Conservation (phyloP, 768 basidiomycete species). For the Boletus insuetus region DNA sequence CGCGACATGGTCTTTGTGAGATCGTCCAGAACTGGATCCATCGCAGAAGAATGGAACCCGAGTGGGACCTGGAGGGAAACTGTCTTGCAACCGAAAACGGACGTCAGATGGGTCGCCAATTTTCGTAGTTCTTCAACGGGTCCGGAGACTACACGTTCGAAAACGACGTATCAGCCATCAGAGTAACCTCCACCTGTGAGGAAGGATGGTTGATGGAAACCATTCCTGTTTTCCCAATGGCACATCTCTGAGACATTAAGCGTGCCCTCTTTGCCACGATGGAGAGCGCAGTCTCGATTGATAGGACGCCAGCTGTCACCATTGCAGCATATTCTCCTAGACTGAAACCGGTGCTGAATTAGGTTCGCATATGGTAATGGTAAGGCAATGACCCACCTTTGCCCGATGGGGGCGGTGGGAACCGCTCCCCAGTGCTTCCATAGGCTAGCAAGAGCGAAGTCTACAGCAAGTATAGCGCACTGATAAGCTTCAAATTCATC, state of each 20-base stretch:
- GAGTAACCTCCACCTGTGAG: slow-evolving; percentile 32
- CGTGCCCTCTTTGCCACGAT: slow-evolving; percentile 57
- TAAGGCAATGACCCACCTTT: slow-evolving; percentile 50
- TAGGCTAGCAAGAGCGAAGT: slow-evolving; percentile 58
- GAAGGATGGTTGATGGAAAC: slow-evolving; percentile 47
- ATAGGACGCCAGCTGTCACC: slow-evolving; percentile 57
- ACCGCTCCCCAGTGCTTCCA: slow-evolving; percentile 70
- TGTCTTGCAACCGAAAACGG: slow-evolving; percentile 35
- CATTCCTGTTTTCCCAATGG: slow-evolving; percentile 52
- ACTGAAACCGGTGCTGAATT: slow-evolving; percentile 35
- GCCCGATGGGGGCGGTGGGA: slow-evolving; percentile 64
- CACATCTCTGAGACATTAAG: slow-evolving; percentile 51
- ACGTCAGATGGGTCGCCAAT: slow-evolving; percentile 43
- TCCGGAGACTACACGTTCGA: slow-evolving; percentile 55
- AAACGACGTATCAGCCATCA: slow-evolving; percentile 35
- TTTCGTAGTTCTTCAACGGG: slow-evolving; percentile 40
- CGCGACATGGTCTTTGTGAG: slow-evolving; percentile 40
- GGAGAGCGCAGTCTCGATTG: slow-evolving; percentile 54
- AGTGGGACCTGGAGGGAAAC: slow-evolving; percentile 42
- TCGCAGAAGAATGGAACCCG: slow-evolving; percentile 65
- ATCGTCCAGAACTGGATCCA: slow-evolving; percentile 54
- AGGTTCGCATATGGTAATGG: neutral
- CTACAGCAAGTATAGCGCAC: slow-evolving; percentile 54
- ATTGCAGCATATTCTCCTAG: slow-evolving; percentile 76
- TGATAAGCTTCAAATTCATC: slow-evolving; percentile 50